Base-by-base conservation (phyloP, 106 monocot species). In the Allium sativum region DNA sequence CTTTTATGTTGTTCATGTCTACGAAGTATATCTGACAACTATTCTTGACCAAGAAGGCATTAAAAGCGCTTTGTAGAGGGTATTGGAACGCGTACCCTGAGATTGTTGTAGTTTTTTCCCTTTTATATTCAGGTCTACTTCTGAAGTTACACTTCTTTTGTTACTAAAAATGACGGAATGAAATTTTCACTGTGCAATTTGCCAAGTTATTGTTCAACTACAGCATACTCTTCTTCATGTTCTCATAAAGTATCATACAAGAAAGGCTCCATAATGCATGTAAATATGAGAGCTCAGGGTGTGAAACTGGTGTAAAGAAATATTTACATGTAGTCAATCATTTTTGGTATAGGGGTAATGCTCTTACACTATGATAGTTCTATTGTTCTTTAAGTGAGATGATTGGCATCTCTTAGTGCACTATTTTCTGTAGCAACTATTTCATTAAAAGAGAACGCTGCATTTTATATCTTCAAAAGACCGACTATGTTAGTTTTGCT, bases 11-110 rank as follows among this genome's bases (percentile, higher is more conserved):
- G 48, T 0, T 22, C 81, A 94, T 89, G 93, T 94, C 14, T 89
- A 86, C 65, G 93, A 94, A 70, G 80, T 94, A 40, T 77, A 83
- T 67, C 63, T 94, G 71, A 94, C 79, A 21, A 93, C 82, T 18
- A 76, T 73, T 44, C 88, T 93, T 44, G 85, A 85, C n/a, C 88
- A 82, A 54, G 88, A 85, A 10, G 88, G 80, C 68, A 82, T 93
- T 70, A 93, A 88, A 67, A 75, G 71, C 21, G 88, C 88, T 46
- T 81, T 93, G 7, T 88, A 88, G 59, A 43, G 73, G 63, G 82
- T 88, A 43, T 48, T 93, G 42, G 79, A 66, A 44, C 71, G 88
- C 42, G 80, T 93, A 56, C 79, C 85, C 10, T 90, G 79, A 82
- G 15, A 56, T 60, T 61, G 69, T 42, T 73, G 18, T 45, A 18